Conservation (phyloP, 2,329 filamentous ascomycete species). For the Fusarium nanum region DNA sequence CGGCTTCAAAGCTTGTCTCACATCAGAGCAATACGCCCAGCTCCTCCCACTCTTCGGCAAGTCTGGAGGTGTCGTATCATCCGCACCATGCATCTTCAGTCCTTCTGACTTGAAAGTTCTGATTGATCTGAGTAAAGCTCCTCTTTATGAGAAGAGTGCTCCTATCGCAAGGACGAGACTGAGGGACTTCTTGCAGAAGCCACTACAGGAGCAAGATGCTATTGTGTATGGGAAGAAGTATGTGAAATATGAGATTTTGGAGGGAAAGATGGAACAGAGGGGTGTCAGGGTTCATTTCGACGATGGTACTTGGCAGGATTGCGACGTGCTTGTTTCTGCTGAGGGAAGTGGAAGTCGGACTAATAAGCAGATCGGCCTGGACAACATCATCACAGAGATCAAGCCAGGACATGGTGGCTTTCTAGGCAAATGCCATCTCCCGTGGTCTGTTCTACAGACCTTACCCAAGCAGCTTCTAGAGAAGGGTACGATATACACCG, state of each 20-base stretch:
- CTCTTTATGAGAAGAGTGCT: neutral
- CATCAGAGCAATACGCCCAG: neutral
- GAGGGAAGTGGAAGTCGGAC: neutral
- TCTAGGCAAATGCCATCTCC: neutral
- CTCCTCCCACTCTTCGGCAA: neutral
- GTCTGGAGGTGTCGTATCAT: neutral
- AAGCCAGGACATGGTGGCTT: neutral
- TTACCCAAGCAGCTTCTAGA: neutral
- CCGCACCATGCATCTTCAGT: neutral
- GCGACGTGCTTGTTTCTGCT: accelerated
- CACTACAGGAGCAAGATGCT: accelerated
- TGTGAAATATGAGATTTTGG: accelerated
- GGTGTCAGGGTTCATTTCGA: neutral
- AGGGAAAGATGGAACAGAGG: neutral
- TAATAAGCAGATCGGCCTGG: neutral
- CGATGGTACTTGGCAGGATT: neutral
- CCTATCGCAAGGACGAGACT: neutral
- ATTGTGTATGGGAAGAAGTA: neutral
- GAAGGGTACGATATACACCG: neutral
- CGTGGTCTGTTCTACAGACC: neutral
- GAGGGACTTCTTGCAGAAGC: neutral
- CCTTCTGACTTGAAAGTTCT: neutral
- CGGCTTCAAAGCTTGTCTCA: neutral
- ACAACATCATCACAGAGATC: neutral
- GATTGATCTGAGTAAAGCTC: neutral